Base-by-base conservation (phyloP, 768 basidiomycete species). In the Rhodotorula babjevae region DNA sequence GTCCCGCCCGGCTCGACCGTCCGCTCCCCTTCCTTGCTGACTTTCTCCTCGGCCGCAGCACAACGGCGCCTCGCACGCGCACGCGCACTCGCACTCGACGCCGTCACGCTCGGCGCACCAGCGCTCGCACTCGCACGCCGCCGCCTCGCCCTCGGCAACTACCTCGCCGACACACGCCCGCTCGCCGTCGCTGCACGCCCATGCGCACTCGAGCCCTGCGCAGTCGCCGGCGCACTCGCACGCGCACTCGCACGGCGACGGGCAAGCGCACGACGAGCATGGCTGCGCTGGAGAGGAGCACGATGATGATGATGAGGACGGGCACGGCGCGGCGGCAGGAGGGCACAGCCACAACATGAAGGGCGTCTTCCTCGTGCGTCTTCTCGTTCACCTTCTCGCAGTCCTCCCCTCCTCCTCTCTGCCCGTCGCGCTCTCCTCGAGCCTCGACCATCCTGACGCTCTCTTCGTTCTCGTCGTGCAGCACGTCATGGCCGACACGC, bases 281-380 rank as follows among this genome's bases (percentile, higher is more conserved):
- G 65, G 36, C 36, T 36, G 36, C 36, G 36, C 5, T 9, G 36
- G 5, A 36, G 36, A 36, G 36, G 36, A 65, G 7, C 67, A 76
- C 2, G 59, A 59, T 10, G 68, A 72, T 8, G 62, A 79, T 60
- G 74, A 60, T 19, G 66, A 65, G 23, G 68, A 80, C 58, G 69
- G 72, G 63, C 61, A 65, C 15, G 69, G 74, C 29, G 61, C 52
- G 12, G 59, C 71, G 69, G 57, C 49, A 2, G 33, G 58, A 89
- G 76, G 77, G 1, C 93, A 95, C 78, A 92, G 91, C 81, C 92
- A 98, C 81, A 99, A 99, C 80, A 99, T 99, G 96, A 90, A 93
- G 47, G 96, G 96, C 27, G 93, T 85, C 42, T 99, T 77, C 80
- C 82, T 98, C 67, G 80, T 81, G 29, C 64, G 79, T 71, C 23